A percentile compares a stretch with the other conserved stretches of the same genome.
Evolutionary conservation across 116 monocot species (phyloP).

Genomic region (Thalassia testudinum): DNA sequence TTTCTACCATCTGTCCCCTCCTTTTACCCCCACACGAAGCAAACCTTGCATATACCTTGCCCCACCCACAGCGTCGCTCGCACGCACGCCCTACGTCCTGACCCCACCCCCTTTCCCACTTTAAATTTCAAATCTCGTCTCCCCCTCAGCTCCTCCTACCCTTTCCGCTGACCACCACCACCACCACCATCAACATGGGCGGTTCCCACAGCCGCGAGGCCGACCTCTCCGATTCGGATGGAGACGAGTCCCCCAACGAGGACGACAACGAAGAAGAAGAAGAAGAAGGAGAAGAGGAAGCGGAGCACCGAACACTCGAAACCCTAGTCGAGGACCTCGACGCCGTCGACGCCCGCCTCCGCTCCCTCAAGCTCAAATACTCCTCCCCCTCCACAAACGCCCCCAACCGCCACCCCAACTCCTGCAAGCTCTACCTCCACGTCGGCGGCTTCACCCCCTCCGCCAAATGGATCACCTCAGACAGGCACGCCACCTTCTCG

Average conservation of each 20-base stretch:
- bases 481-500: slow-evolving; percentile 38
- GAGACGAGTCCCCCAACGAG: slow-evolving; percentile 13
- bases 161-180: background rate
- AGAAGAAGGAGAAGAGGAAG: slow-evolving; percentile 1
- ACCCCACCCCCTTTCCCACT: background rate
- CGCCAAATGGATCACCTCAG: slow-evolving; percentile 68
- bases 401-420: slow-evolving; percentile 8
- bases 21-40: too few species aligned
- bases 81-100: too few species aligned
- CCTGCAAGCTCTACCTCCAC: slow-evolving; percentile 79
- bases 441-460: slow-evolving; percentile 51
- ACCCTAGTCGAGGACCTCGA: slow-evolving; percentile 20
- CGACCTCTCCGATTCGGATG: slow-evolving; percentile 53
- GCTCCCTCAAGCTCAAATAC: slow-evolving; percentile 90
- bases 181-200: slow-evolving; percentile 35
- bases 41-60: too few species aligned
- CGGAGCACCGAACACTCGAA: slow-evolving; percentile 1
- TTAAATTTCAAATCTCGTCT: slow-evolving; percentile 12
- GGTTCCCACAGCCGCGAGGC: slow-evolving; percentile 88
- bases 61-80: too few species aligned
- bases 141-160: background rate
- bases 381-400: background rate
- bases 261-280: slow-evolving; percentile 10
- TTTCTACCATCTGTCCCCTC: too few species aligned
- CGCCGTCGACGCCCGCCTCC: slow-evolving; percentile 57